These are phyloP conservation scores for Colletotrichum euphorbiae DNA, from an alignment of 2,329 filamentous ascomycete genomes.

Conservation along the genomic window DNA sequence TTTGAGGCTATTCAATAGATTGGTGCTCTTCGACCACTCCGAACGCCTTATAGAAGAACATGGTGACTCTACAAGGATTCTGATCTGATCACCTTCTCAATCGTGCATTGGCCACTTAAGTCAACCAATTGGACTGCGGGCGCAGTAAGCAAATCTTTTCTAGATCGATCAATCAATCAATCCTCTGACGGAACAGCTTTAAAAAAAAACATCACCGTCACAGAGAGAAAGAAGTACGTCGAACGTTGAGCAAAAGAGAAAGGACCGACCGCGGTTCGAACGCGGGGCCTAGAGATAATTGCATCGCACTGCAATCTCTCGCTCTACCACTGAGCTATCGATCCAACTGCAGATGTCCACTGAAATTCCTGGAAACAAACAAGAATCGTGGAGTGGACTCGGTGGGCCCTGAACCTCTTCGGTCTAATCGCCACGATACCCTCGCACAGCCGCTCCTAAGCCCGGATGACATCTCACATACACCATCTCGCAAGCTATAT, in stretches of 20 bases:
- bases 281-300: slow-evolving; percentile 39
- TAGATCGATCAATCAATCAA: too few relatives aligned
- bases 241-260: neutral
- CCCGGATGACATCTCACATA: neutral
- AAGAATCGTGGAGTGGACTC: neutral
- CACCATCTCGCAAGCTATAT: neutral
- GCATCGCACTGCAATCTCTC: slow-evolving; percentile 36
- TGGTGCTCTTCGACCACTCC: too few relatives aligned
- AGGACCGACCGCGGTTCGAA: slow-evolving; percentile 40
- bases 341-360: neutral
- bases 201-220: too few relatives aligned
- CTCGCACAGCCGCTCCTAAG: neutral
- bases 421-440: neutral
- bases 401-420: neutral
- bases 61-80: too few relatives aligned
- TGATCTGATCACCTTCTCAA: too few relatives aligned
- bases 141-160: too few relatives aligned
- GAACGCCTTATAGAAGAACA: too few relatives aligned
- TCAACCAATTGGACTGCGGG: too few relatives aligned
- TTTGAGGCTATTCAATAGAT: too few relatives aligned
- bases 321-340: slow-evolving; percentile 30
- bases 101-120: too few relatives aligned
- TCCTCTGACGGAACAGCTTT: too few relatives aligned
- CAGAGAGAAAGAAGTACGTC: too few relatives aligned
- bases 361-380: neutral